Evolutionary conservation across 805 yeast genomes (phyloP).

Genomic region (Starmerella floris): DNA sequence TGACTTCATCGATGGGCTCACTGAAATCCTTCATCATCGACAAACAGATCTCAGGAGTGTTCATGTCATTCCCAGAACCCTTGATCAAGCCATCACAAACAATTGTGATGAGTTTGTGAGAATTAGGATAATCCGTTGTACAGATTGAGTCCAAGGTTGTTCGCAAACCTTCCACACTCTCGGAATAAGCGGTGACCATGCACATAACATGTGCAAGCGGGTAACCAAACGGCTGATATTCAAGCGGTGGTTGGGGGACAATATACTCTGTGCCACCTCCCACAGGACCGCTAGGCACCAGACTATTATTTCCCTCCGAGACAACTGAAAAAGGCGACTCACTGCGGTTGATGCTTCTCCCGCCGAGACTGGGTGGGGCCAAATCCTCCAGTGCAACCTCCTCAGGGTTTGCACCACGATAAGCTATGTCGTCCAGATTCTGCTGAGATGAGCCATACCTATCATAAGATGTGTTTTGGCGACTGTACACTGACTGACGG

Average conservation of each 20-base stretch:
- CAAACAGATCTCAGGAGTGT: conserved; percentile 83
- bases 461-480: conserved; percentile 4
- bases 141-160: conserved; percentile 83
- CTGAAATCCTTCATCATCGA: conserved; percentile 75
- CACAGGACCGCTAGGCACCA: conserved; percentile 20
- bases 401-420: conserved; percentile 22
- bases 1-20: conserved; percentile 58
- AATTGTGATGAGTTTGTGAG: conserved; percentile 74
- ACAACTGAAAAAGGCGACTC: conserved; percentile 7
- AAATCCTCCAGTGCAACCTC: conserved; percentile 10
- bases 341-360: conserved; percentile 2
- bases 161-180: conserved; percentile 73
- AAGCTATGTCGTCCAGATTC: conserved; percentile 19
- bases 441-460: conserved; percentile 12
- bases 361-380: conserved; percentile 13
- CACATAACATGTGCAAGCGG: conserved; percentile 66
- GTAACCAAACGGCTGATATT: conserved; percentile 72
- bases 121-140: conserved; percentile 91
- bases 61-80: conserved; percentile 78
- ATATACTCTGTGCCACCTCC: conserved; percentile 40
- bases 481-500: conserved; percentile 18
- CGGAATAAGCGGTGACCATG: conserved; percentile 88
- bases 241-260: conserved; percentile 83
- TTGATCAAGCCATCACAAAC: conserved; percentile 90
- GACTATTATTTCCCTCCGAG: not conserved